A percentile compares a stretch with the other conserved stretches of the same genome.
Evolutionary conservation across 495 filamentous ascomycete genomes (phyloP).

Genomic region (Neurospora sp.): DNA sequence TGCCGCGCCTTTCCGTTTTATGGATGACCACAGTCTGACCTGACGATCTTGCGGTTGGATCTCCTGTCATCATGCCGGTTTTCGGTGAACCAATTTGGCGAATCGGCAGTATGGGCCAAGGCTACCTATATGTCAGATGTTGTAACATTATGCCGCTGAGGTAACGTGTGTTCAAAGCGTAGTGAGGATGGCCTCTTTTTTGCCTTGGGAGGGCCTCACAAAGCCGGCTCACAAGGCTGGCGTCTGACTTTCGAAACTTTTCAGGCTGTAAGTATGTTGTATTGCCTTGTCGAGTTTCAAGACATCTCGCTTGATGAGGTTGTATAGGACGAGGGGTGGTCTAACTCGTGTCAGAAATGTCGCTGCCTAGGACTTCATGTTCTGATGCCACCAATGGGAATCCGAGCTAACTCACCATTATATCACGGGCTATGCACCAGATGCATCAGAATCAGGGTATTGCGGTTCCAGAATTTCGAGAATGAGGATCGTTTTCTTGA

Average conservation of each 20-base stretch:
- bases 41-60: not conserved
- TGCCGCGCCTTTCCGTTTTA: not conserved
- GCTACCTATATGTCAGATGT: not conserved
- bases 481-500: not conserved
- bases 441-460: not conserved
- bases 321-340: not conserved
- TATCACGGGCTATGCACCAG: not conserved
- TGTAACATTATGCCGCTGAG: not conserved
- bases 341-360: not conserved
- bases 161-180: not conserved
- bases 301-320: not conserved
- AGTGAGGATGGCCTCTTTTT: not conserved
- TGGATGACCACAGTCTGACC: not conserved
- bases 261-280: not conserved
- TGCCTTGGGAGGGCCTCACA: not conserved
- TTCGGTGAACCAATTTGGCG: not conserved
- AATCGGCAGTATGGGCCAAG: not conserved
- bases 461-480: not conserved
- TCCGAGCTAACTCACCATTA: not conserved
- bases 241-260: not conserved
- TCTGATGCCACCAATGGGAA: not conserved
- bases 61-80: not conserved
- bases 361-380: not conserved
- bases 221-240: not conserved
- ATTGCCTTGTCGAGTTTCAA: not conserved